These are phyloP conservation scores for Arthrobotrys sinensis DNA, from an alignment of 2,329 filamentous ascomycete species.

Conservation along the genomic window DNA sequence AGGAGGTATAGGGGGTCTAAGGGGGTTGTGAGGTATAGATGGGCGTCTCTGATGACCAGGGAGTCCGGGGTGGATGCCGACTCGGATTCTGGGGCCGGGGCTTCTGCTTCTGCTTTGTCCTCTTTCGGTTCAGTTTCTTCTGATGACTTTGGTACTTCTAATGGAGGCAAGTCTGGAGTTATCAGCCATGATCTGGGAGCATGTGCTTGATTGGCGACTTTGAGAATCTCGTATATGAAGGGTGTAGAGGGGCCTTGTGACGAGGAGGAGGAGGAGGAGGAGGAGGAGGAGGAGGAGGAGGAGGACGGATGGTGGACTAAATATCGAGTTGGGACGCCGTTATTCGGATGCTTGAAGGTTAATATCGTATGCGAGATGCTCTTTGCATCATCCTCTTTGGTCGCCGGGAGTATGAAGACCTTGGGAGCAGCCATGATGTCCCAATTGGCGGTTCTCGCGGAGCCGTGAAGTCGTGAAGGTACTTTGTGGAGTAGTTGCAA, in stretches of 20 bases:
- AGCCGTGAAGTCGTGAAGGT: neutral
- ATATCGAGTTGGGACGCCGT: conserved; percentile 73
- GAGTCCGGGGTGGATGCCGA: neutral
- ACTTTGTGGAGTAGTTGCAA: neutral
- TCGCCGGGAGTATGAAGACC: conserved; percentile 76
- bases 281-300: neutral
- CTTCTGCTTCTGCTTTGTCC: conserved; percentile 46
- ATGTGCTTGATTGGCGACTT: conserved; percentile 72
- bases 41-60: conserved; percentile 77
- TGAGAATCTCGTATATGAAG: conserved; percentile 76
- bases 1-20: conserved; percentile 89
- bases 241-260: conserved; percentile 19
- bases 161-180: conserved; percentile 43
- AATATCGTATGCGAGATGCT: conserved; percentile 73
- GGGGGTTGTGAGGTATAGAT: conserved; percentile 86
- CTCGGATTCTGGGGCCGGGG: neutral
- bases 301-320: conserved; percentile 73
- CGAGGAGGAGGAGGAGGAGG: conserved; percentile 69
- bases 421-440: conserved; percentile 55
- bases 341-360: conserved; percentile 70
- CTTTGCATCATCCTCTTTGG: conserved; percentile 64
- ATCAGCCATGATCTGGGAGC: conserved; percentile 77
- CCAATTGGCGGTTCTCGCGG: neutral
- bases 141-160: conserved; percentile 12
- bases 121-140: conserved; percentile 60